phyloP scores from a whole-genome alignment of 23 red algal genomes.

The Agarophyton chilense region DNA sequence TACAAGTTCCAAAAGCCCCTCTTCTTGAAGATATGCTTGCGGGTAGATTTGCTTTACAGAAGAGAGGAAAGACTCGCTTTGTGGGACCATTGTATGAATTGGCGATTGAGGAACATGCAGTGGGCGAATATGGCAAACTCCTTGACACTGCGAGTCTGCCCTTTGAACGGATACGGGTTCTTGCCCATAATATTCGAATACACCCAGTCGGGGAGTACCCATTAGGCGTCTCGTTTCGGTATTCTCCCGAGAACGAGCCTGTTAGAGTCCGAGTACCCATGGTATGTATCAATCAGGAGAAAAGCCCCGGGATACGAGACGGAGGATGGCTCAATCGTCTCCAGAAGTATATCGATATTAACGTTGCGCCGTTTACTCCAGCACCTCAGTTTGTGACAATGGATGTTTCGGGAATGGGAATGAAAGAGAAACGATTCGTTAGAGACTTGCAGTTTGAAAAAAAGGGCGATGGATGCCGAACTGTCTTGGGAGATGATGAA shows the following conservation, averaged over 20 bases:
- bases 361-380: constrained; percentile 16
- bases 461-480: constrained; percentile 51
- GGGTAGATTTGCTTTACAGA: constrained; percentile 29
- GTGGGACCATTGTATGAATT: constrained; percentile 60
- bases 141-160: background rate
- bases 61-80: constrained; percentile 30
- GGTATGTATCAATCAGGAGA: constrained; percentile 53
- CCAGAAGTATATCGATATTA: constrained; percentile 44
- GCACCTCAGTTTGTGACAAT: constrained; percentile 38
- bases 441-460: constrained; percentile 58
- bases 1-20: constrained; percentile 44
- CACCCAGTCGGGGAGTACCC: constrained; percentile 22
- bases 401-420: constrained; percentile 51
- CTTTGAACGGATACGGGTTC: constrained; percentile 49
- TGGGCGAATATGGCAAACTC: constrained; percentile 26
- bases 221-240: constrained; percentile 23
- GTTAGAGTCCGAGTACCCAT: constrained; percentile 54
- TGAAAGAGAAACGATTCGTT: constrained; percentile 24
- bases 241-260: constrained; percentile 46
- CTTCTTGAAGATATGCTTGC: constrained; percentile 31
- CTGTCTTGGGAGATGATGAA: constrained; percentile 31
- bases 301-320: constrained; percentile 40
- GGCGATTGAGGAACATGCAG: constrained; percentile 10
- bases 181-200: constrained; percentile 47
- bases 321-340: constrained; percentile 64